Evolutionary conservation across 176 grass and related monocot genomes (phyloP).

Genomic region (Bothriochloa decipiens): DNA sequence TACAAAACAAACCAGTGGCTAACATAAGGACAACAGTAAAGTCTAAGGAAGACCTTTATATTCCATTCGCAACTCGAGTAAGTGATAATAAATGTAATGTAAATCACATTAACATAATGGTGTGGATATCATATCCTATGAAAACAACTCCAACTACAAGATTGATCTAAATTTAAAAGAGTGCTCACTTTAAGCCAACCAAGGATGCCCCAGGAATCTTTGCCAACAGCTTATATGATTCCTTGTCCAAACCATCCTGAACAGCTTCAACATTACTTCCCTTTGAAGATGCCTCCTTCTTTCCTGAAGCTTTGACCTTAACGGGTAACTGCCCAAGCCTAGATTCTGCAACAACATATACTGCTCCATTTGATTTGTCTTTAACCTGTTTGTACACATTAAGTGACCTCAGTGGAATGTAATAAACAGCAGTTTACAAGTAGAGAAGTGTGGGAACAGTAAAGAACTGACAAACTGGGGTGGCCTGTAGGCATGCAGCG

Average conservation of each 20-base stretch:
- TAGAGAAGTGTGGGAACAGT: constrained; percentile 6
- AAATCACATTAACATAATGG: constrained; percentile 28
- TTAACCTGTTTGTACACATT: constrained; percentile 66
- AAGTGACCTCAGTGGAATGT: constrained; percentile 28
- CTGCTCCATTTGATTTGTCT: constrained; percentile 66
- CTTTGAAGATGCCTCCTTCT: constrained; percentile 56
- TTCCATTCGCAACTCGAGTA: background rate
- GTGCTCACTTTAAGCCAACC: constrained; percentile 80
- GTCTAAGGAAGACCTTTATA: background rate
- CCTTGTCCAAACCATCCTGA: constrained; percentile 52
- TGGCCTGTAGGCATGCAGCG: too few relatives aligned
- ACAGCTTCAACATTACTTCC: constrained; percentile 43
- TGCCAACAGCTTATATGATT: constrained; percentile 73
- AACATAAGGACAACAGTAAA: background rate
- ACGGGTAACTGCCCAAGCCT: constrained; percentile 90
- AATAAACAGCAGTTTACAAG: constrained; percentile 7
- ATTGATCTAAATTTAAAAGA: background rate
- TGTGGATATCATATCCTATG: background rate
- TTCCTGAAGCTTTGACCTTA: constrained; percentile 55
- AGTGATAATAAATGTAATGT: background rate
- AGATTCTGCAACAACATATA: constrained; percentile 81
- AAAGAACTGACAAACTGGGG: background rate
- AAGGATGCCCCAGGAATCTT: constrained; percentile 73
- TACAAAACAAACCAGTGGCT: background rate
- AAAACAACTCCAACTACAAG: constrained; percentile 8